Evolutionary conservation across 805 yeast species (phyloP).

Genomic region (Phaffomyces thermotolerans): DNA sequence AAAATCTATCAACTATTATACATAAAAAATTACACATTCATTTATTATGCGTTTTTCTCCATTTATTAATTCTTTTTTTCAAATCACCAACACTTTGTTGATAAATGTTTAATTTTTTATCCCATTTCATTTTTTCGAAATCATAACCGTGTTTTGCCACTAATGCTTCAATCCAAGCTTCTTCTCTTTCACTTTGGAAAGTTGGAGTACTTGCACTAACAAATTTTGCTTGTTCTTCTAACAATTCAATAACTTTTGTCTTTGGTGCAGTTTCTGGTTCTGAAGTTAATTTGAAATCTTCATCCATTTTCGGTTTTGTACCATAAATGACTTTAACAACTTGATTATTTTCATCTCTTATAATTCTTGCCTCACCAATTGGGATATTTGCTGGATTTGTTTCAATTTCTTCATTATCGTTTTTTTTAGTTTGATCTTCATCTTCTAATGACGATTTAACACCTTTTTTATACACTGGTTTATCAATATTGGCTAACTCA

Average conservation of each 20-base stretch:
- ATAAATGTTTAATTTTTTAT: constrained; percentile 69
- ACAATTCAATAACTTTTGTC: constrained; percentile 58
- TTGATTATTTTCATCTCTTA: constrained; percentile 62
- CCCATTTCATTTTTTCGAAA: constrained; percentile 88
- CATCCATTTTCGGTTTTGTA: constrained; percentile 37
- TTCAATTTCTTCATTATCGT: constrained; percentile 24
- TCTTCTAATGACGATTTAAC: constrained; percentile 9
- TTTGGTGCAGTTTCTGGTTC: constrained; percentile 23
- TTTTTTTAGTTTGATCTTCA: constrained; percentile 13
- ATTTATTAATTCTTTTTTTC: constrained; percentile 59
- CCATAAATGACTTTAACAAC: constrained; percentile 67
- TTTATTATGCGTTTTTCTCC: constrained; percentile 43
- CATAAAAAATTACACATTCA: not conserved
- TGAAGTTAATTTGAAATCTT: constrained; percentile 27
- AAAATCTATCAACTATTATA: too few relatives aligned
- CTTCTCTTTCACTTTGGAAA: constrained; percentile 63
- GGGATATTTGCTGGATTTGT: constrained; percentile 48
- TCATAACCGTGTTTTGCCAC: constrained; percentile 81
- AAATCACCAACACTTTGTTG: constrained; percentile 86
- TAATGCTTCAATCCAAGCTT: constrained; percentile 58
- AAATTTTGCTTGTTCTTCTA: constrained; percentile 53
- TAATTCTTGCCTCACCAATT: constrained; percentile 71
- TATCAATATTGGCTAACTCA: constrained; percentile 47
- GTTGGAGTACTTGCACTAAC: constrained; percentile 38
- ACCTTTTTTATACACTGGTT: constrained; percentile 27